phyloP scores from a whole-genome alignment of 371 early-diverging fungal species.

The Mucor saturninus region DNA sequence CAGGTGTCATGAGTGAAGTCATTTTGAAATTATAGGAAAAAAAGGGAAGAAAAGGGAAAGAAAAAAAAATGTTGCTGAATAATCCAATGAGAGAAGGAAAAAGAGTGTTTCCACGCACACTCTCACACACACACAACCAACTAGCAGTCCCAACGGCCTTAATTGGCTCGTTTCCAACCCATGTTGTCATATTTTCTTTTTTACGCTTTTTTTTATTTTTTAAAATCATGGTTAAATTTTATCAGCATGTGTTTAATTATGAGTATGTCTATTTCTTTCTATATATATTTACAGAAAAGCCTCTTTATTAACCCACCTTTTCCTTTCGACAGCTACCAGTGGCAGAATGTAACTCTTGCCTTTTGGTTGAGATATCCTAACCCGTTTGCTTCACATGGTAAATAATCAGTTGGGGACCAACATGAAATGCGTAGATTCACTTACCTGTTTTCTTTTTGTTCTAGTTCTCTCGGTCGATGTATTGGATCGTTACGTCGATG shows the following conservation, averaged over 20 bases:
- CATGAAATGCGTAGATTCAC: too few relatives aligned
- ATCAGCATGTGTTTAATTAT: constrained; percentile 74
- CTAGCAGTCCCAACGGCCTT: background rate
- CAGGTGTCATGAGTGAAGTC: constrained; percentile 18
- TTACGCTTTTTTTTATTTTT: background rate
- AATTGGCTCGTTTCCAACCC: constrained; percentile 15
- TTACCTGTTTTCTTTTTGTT: too few relatives aligned
- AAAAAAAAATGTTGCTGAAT: constrained; percentile 16
- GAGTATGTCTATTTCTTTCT: constrained; percentile 49
- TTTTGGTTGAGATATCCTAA: constrained; percentile 96
- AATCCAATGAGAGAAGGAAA: constrained; percentile 7
- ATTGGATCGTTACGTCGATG: constrained; percentile 84
- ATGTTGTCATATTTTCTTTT: constrained; percentile 14
- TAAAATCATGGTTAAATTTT: constrained; percentile 51
- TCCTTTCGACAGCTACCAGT: constrained; percentile 61
- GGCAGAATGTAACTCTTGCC: constrained; percentile 87
- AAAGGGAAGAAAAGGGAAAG: constrained; percentile 6
- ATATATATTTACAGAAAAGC: background rate
- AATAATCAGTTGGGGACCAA: background rate
- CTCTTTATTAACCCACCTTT: background rate
- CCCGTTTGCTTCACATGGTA: constrained; percentile 94
- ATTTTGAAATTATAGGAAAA: background rate
- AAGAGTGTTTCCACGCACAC: background rate
- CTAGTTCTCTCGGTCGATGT: constrained; percentile 87
- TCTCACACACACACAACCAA: too few relatives aligned